These are phyloP conservation scores for Polyporus arcularius DNA, from an alignment of 768 basidiomycete species.

Conservation along the genomic window DNA sequence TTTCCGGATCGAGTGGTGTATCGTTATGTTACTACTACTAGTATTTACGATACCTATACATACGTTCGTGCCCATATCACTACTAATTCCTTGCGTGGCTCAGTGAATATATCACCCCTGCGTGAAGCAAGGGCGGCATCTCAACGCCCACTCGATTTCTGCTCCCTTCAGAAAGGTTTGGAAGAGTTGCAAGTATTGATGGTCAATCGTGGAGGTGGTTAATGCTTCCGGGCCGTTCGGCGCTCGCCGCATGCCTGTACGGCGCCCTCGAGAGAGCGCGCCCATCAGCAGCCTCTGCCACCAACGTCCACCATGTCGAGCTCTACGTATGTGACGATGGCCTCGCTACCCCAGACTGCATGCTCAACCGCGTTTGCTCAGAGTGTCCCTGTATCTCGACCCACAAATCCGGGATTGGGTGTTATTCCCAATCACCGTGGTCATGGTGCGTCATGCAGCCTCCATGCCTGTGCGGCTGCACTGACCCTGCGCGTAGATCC, in stretches of 20 bases:
- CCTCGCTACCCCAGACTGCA: not conserved
- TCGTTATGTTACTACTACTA: not conserved
- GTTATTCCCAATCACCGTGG: slow-evolving; percentile 93
- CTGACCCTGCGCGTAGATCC: slow-evolving; percentile 53
- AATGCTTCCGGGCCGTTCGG: too few species aligned
- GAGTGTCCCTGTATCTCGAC: slow-evolving; percentile 74
- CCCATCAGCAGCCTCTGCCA: not conserved
- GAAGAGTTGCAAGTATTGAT: too few species aligned
- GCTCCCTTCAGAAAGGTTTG: too few species aligned
- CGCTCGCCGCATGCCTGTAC: too few species aligned
- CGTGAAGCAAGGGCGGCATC: too few species aligned
- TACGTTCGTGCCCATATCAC: too few species aligned
- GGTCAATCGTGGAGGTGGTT: too few species aligned
- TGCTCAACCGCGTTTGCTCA: slow-evolving; percentile 15
- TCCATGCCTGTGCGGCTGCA: not conserved
- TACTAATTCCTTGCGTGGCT: too few species aligned
- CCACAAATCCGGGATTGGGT: slow-evolving; percentile 96
- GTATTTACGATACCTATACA: too few species aligned
- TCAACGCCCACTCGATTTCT: too few species aligned
- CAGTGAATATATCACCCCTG: too few species aligned
- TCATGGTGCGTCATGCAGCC: slow-evolving; percentile 69
- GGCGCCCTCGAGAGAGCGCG: too few species aligned
- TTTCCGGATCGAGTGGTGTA: not conserved
- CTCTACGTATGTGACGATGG: slow-evolving; percentile 26
- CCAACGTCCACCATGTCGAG: slow-evolving; percentile 29